phyloP scores from a whole-genome alignment of 345 rosid genomes.

The Arabidopsis arenosa region DNA sequence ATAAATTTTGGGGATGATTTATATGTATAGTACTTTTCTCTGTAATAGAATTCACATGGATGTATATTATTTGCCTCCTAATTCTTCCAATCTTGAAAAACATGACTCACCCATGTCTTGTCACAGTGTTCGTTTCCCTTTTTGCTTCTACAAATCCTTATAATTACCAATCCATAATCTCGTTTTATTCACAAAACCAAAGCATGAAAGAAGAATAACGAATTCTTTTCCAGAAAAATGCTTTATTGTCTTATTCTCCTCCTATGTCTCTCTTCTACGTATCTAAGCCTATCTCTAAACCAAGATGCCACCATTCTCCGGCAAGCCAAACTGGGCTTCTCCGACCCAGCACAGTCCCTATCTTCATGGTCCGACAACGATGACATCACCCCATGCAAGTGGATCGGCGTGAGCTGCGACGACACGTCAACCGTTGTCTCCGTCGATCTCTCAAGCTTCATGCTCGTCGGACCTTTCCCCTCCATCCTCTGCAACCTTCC shows the following conservation, averaged over 20 bases:
- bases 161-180: constrained; percentile 3
- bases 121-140: constrained; percentile 40
- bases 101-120: constrained; percentile 36
- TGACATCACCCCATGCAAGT: constrained; percentile 71
- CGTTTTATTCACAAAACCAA: constrained; percentile 18
- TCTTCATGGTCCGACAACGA: constrained; percentile 70
- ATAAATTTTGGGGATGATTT: not conserved
- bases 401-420: constrained; percentile 79
- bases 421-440: constrained; percentile 51
- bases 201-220: constrained; percentile 13
- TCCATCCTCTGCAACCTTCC: constrained; percentile 74
- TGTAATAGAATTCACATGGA: constrained; percentile 19
- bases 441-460: constrained; percentile 56
- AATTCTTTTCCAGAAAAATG: constrained; percentile 34
- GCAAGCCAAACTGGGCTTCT: constrained; percentile 60
- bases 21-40: not conserved
- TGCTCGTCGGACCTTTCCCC: constrained; percentile 80
- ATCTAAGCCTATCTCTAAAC: constrained; percentile 50
- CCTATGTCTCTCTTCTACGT: constrained; percentile 35
- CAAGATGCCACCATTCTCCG: constrained; percentile 80
- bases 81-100: constrained; percentile 4
- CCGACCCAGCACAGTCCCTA: constrained; percentile 62
- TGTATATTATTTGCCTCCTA: not conserved
- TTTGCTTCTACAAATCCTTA: constrained; percentile 39
- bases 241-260: constrained; percentile 45